Base-by-base conservation (phyloP, 2,329 filamentous ascomycete genomes). In the Ceratocystis variospora region DNA sequence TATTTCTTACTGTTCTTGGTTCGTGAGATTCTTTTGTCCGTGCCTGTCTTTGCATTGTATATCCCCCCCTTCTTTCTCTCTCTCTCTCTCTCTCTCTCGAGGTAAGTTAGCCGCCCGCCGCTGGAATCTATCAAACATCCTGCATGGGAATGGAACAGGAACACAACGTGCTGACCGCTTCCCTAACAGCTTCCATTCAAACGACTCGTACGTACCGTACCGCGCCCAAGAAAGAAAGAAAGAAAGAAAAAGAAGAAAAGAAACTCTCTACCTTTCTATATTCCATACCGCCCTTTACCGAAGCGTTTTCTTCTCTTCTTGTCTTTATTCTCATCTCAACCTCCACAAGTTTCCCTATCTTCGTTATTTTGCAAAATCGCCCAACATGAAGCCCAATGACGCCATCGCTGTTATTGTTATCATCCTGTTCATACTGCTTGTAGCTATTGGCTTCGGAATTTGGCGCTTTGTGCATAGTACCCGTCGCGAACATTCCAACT, bases 331-430 rank as follows among this genome's bases (percentile, higher is more conserved):
- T n/a, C 48, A 53, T 8, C 50, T 8, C 19, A 10, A 55, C 19
- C 53, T 3, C 7, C 25, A 33, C 22, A 25, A 8, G 31, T 33
- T 33, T 57, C 53, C 25, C 2, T 15, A 22, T 7, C 15, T 10
- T 7, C 50, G 12, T 25, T 10, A 19, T 28, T 3, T 2, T 4
- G 15, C 25, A 17, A 17, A n/a, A n/a, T 61, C 37, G 55, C 53
- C 59, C 65, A 62, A 3, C 28, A 77, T 80, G 71, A 82, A 87
- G 74, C 76, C 81, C 77, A 87, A 87, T 80, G 80, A 87, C 75
- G 81, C 83, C 72, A 87, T 87, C 74, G 84, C 84, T 71, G 79
- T 87, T 74, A 87, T 87, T 73, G 81, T 87, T 75, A 86, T 87
- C 74, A 74, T 87, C 66, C 79, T 87, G 70, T 87, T 87, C 76